Evolutionary conservation across 139 green algal genomes (phyloP), one percentile per base, ranked within the genome.

Genomic region (Chlorella sp.): DNA sequence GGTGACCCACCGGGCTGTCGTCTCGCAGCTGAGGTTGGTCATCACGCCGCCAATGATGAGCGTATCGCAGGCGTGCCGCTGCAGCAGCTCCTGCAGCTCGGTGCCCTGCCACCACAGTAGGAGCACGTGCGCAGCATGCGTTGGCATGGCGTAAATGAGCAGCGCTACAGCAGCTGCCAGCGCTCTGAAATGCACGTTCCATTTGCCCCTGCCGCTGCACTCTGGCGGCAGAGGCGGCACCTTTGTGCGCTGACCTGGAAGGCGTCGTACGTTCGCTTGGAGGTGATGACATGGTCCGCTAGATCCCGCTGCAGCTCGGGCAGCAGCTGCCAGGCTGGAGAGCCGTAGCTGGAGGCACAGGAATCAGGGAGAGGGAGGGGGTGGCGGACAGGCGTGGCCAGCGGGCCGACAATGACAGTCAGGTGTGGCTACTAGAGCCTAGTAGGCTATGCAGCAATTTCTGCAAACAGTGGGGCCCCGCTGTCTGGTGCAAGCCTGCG

Each of bases 241-340:
- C 9, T 3, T 2, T 40, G 64, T 11, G 30, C 64, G 1, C 36
- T 38, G 20, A 43, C 76, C 58, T 86, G 73, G n/a, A 86, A 86
- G 11, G 83, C 83, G 60, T 87, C 83, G 36, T 83, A 87, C 0
- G 83, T 87, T 24, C 58, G 74, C 62, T 87, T 87, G 40, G 34
- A 72, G 19, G 40, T 67, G 44, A 87, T 78, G 34, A 87, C 34
- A 32, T 69, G 44, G 24, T 68, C 73, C 11, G 16, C 62, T 24
- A 34, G 41, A 5, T n/a, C 7, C 16, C 38, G 17, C 28, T 78
- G 44, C 73, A 87, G 83, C 62, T 76, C 73, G 5, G 83, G 83
- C 44, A 87, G 62, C 44, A 87, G 74, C 73, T 83, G 41, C 83
- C 83, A 87, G 13, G 40, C 60, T 0, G 64, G 44, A 1, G 58